Percentiles rank a stretch among this genome's conserved stretches.
Evolutionary conservation across 306 rosid species (phyloP).

Genomic region (Alnus rubra): DNA sequence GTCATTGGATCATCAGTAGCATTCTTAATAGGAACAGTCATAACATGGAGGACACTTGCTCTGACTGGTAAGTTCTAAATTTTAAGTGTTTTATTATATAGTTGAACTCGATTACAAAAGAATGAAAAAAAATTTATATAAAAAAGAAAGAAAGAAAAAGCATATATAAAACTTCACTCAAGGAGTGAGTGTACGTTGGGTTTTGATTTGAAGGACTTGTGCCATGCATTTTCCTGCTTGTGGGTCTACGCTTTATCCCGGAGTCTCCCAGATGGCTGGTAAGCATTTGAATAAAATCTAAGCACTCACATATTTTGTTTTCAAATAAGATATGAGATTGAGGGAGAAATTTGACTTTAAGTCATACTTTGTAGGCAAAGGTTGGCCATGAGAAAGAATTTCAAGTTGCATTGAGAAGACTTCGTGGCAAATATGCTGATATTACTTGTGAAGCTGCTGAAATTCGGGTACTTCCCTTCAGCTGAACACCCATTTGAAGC

Average conservation of each 20-base stretch:
- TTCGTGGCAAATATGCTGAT: constrained; percentile 44
- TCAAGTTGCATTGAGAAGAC: constrained; percentile 35
- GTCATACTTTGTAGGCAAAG: constrained; percentile 39
- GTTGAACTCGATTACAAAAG: neutral
- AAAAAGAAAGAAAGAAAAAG: neutral
- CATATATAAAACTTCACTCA: neutral
- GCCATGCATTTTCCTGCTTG: constrained; percentile 60
- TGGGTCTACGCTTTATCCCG: constrained; percentile 40
- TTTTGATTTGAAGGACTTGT: constrained; percentile 53
- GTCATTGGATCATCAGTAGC: constrained; percentile 47
- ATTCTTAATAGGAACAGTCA: constrained; percentile 58
- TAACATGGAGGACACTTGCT: constrained; percentile 46
- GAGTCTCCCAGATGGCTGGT: constrained; percentile 63
- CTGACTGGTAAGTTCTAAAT: constrained; percentile 31
- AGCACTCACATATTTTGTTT: neutral
- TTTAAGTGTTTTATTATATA: neutral
- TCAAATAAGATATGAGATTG: neutral
- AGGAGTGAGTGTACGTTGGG: constrained; percentile 16
- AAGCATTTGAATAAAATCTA: constrained; percentile 14
- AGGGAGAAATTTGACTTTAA: neutral
- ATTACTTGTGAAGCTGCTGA: constrained; percentile 31
- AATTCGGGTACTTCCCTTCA: constrained; percentile 25
- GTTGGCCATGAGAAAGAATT: constrained; percentile 43
- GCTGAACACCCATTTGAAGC: constrained; percentile 1
- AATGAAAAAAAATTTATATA: too few species aligned